A percentile compares a stretch with the other conserved stretches of the same genome.
Conservation (phyloP, 1,139 yeast genomes). For the Saccharomycopsis hybrid region DNA sequence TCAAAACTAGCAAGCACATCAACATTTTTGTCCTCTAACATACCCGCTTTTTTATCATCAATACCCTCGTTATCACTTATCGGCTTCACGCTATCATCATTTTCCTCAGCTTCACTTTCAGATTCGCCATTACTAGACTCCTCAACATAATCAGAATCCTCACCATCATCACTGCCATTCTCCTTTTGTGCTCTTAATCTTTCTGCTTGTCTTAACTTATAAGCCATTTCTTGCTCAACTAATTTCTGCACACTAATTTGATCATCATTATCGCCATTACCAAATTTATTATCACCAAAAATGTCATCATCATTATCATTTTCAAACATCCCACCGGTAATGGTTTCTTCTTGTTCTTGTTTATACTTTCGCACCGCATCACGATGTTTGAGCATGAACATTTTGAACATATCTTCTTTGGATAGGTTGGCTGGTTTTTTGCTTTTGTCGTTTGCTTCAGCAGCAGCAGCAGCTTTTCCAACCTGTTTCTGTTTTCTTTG, state of each 20-base stretch:
- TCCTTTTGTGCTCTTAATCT: slow-evolving; percentile 18
- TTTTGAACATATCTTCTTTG: slow-evolving; percentile 22
- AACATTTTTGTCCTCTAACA: slow-evolving; percentile 17
- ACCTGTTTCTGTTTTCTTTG: slow-evolving; percentile 19
- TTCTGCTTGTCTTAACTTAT: slow-evolving; percentile 24
- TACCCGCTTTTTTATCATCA: slow-evolving; percentile 18
- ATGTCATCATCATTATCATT: slow-evolving; percentile 44
- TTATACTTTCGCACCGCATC: slow-evolving; percentile 42
- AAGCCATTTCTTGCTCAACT: slow-evolving; percentile 25
- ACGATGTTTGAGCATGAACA: slow-evolving; percentile 26
- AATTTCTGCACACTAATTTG: slow-evolving; percentile 26
- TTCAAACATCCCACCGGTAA: slow-evolving; percentile 44
- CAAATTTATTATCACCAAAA: background rate
- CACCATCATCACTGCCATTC: slow-evolving; percentile 20
- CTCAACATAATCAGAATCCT: slow-evolving; percentile 21
- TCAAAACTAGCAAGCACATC: too few relatives aligned
- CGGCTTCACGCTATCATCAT: slow-evolving; percentile 11
- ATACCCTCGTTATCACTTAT: slow-evolving; percentile 11
- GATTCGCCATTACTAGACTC: slow-evolving; percentile 21
- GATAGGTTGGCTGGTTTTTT: slow-evolving; percentile 15
- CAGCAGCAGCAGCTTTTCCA: slow-evolving; percentile 24
- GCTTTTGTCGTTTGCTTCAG: slow-evolving; percentile 25
- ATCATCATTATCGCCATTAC: slow-evolving; percentile 10
- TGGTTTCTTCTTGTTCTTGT: slow-evolving; percentile 60
- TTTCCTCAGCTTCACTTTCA: slow-evolving; percentile 18